Conservation (phyloP, 305 asterid genomes). For the Salvia sclarea region DNA sequence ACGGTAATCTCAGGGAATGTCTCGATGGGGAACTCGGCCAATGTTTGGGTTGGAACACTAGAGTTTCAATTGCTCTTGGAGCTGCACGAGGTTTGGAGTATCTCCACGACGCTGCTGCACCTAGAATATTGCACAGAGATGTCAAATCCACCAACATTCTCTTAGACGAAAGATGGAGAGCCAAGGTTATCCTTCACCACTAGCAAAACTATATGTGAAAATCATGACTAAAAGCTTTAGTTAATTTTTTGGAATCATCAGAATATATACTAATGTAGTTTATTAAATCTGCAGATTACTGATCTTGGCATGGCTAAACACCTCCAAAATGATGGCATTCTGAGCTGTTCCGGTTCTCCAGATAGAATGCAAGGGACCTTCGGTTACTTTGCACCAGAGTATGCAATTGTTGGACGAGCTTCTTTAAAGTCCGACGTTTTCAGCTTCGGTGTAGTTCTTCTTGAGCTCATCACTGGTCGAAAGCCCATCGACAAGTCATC, state of each 20-base stretch:
- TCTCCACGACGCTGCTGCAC: conserved; percentile 98
- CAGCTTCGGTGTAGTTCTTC: conserved; percentile 97
- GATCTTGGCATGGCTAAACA: conserved; percentile 99
- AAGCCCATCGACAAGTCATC: conserved; percentile 69
- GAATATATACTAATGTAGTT: background rate
- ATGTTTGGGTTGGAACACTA: conserved; percentile 68
- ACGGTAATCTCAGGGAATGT: conserved; percentile 86
- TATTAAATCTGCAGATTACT: conserved; percentile 65
- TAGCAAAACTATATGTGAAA: background rate
- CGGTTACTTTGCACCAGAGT: conserved; percentile 98
- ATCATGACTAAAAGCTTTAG: background rate
- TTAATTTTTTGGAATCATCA: background rate
- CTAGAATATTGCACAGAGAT: conserved; percentile 92
- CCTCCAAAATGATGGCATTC: conserved; percentile 62
- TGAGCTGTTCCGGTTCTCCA: conserved; percentile 81
- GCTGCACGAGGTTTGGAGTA: conserved; percentile 99
- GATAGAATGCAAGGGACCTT: conserved; percentile 96
- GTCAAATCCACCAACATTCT: conserved; percentile 93
- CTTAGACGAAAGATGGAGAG: conserved; percentile 84
- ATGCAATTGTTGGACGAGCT: conserved; percentile 84
- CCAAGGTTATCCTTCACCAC: conserved; percentile 55
- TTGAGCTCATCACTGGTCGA: conserved; percentile 85
- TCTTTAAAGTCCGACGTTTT: conserved; percentile 90
- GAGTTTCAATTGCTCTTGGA: conserved; percentile 82
- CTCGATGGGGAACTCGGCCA: conserved; percentile 67